A percentile compares a stretch with the other conserved stretches of the same genome.
These are phyloP conservation scores for Aurifilum marmelostoma DNA, from an alignment of 2,329 filamentous ascomycete genomes.

Conservation along the genomic window DNA sequence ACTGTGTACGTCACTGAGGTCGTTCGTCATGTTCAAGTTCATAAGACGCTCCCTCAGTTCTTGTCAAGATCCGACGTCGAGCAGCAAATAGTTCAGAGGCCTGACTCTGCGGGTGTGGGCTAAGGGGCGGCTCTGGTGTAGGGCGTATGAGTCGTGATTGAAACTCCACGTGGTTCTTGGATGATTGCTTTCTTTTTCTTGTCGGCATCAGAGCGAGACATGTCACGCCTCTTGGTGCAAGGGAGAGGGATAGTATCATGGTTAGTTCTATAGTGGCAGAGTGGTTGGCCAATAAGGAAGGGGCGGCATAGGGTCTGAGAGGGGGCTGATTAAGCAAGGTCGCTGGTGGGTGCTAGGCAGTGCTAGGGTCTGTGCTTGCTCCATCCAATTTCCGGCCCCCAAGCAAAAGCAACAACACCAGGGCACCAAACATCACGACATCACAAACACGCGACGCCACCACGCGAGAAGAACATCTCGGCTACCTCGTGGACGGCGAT, in stretches of 20 bases:
- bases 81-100: neutral
- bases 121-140: neutral
- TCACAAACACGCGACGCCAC: slow-evolving; percentile 1
- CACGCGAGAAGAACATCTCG: neutral
- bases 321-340: neutral
- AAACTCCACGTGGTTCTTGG: neutral
- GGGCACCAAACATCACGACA: slow-evolving; percentile 3
- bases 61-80: neutral
- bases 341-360: neutral
- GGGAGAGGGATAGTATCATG: neutral
- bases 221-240: neutral
- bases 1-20: neutral
- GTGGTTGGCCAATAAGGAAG: neutral
- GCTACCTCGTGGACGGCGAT: neutral
- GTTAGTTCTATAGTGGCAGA: neutral
- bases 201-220: neutral
- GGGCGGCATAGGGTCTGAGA: neutral
- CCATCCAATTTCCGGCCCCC: slow-evolving; percentile 7
- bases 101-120: neutral
- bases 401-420: slow-evolving; percentile 18
- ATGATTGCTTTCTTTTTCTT: neutral
- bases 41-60: neutral
- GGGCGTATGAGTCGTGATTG: neutral
- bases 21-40: neutral
- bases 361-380: slow-evolving; percentile 1